These are phyloP conservation scores for Sporothrix protearum DNA, from an alignment of 2,329 filamentous ascomycete species.

Conservation along the genomic window DNA sequence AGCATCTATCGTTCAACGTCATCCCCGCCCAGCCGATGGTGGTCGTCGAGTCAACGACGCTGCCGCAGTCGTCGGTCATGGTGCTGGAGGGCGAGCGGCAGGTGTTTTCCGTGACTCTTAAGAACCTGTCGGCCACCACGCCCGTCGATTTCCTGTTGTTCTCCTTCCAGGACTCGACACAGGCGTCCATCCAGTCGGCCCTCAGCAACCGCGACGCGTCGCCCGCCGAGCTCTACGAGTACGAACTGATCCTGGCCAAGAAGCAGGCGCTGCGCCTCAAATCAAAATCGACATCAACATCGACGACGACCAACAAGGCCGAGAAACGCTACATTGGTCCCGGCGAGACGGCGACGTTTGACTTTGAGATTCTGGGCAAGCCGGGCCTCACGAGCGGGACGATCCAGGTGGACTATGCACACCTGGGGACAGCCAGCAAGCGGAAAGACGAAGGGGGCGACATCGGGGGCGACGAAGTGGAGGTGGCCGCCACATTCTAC, in stretches of 20 bases:
- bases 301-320: too few species aligned
- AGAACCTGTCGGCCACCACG: conserved; percentile 68
- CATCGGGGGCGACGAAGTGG: conserved; percentile 54
- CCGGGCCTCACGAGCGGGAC: conserved; percentile 75
- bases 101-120: conserved; percentile 71
- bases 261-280: conserved; percentile 63
- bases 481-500: conserved; percentile 71
- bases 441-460: conserved; percentile 58
- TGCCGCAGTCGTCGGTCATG: conserved; percentile 85
- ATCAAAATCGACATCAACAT: not conserved
- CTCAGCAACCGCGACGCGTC: conserved; percentile 73
- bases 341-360: conserved; percentile 65
- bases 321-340: conserved; percentile 59
- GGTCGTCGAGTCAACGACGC: conserved; percentile 68
- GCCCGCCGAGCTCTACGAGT: conserved; percentile 77
- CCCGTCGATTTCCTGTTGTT: conserved; percentile 81
- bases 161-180: conserved; percentile 85
- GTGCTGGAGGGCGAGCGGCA: conserved; percentile 84
- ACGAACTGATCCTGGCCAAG: conserved; percentile 73
- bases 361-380: conserved; percentile 81
- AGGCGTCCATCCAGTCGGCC: conserved; percentile 69
- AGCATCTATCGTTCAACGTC: conserved; percentile 63
- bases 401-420: conserved; percentile 82
- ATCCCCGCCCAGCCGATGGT: conserved; percentile 77
- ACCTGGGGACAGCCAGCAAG: conserved; percentile 64